These are phyloP conservation scores for Pelargonium citronellum DNA, from an alignment of 441 rosid species.

Conservation along the genomic window DNA sequence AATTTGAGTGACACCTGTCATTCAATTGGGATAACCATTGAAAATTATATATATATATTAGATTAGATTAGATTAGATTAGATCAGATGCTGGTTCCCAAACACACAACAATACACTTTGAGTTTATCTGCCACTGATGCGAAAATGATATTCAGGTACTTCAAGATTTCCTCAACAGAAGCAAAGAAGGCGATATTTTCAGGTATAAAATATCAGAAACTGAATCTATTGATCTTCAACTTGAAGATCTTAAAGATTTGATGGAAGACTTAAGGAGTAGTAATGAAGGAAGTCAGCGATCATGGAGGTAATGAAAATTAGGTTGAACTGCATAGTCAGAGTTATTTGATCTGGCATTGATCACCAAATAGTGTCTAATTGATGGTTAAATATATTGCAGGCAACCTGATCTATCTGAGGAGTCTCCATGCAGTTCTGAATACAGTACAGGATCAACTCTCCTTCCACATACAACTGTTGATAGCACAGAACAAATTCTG, in stretches of 20 bases:
- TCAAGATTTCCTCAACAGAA: slow-evolving; percentile 65
- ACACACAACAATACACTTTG: not conserved
- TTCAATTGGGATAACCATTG: too few relatives aligned
- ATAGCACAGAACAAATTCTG: slow-evolving; percentile 38
- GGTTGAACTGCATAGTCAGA: slow-evolving; percentile 2
- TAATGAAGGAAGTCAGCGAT: slow-evolving; percentile 54
- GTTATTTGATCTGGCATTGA: slow-evolving; percentile 13
- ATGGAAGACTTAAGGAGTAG: slow-evolving; percentile 58
- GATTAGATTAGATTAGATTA: too few relatives aligned
- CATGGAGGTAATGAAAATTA: slow-evolving; percentile 62
- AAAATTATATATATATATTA: too few relatives aligned
- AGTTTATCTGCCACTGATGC: not conserved
- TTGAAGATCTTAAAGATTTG: slow-evolving; percentile 69
- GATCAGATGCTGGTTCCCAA: too few relatives aligned
- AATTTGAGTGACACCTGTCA: too few relatives aligned
- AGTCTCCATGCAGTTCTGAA: slow-evolving; percentile 84
- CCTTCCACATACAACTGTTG: slow-evolving; percentile 35
- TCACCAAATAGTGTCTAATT: slow-evolving; percentile 17
- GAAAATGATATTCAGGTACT: slow-evolving; percentile 50
- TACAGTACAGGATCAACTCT: slow-evolving; percentile 80
- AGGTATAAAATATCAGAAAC: slow-evolving; percentile 42
- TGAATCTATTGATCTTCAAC: slow-evolving; percentile 47
- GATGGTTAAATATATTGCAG: slow-evolving; percentile 33
- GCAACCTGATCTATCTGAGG: slow-evolving; percentile 77
- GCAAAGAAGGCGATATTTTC: slow-evolving; percentile 57